A percentile compares a stretch with the other conserved stretches of the same genome.
Conservation (phyloP, 2,329 filamentous ascomycete species). For the Penicillium concentricum region DNA sequence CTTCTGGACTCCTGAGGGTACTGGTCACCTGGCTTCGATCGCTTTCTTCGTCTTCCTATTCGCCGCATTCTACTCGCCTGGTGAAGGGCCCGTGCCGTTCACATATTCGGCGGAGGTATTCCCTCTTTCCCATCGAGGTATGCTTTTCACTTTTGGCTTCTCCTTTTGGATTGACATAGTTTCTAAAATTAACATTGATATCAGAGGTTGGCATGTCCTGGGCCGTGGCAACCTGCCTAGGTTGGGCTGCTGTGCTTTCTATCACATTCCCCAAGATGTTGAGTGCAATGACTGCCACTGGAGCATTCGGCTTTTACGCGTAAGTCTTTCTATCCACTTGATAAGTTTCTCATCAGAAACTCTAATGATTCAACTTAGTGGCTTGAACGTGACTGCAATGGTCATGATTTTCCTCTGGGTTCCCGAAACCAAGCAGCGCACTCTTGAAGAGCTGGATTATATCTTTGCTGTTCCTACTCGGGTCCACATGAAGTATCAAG, state of each 20-base stretch:
- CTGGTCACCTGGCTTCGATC: slow-evolving; percentile 53
- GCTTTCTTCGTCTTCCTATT: slow-evolving; percentile 66
- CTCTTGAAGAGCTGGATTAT: slow-evolving; percentile 57
- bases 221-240: slow-evolving; percentile 47
- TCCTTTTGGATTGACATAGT: slow-evolving; percentile 14
- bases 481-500: slow-evolving; percentile 58
- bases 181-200: slow-evolving; percentile 22
- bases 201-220: slow-evolving; percentile 50
- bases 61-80: slow-evolving; percentile 63
- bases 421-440: slow-evolving; percentile 57
- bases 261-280: slow-evolving; percentile 52
- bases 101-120: slow-evolving; percentile 59
- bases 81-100: slow-evolving; percentile 57
- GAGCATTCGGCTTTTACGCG: slow-evolving; percentile 62
- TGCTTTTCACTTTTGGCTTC: slow-evolving; percentile 6
- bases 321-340: slow-evolving; percentile 22
- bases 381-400: slow-evolving; percentile 60
- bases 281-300: slow-evolving; percentile 49
- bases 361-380: slow-evolving; percentile 30
- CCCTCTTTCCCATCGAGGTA: slow-evolving; percentile 54
- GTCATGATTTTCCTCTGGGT: slow-evolving; percentile 64
- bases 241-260: slow-evolving; percentile 52
- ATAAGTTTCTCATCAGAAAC: neutral
- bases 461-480: slow-evolving; percentile 59
- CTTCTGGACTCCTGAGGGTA: slow-evolving; percentile 51